Evolutionary conservation across 305 asterid genomes (phyloP).

Genomic region (Lippia alba): DNA sequence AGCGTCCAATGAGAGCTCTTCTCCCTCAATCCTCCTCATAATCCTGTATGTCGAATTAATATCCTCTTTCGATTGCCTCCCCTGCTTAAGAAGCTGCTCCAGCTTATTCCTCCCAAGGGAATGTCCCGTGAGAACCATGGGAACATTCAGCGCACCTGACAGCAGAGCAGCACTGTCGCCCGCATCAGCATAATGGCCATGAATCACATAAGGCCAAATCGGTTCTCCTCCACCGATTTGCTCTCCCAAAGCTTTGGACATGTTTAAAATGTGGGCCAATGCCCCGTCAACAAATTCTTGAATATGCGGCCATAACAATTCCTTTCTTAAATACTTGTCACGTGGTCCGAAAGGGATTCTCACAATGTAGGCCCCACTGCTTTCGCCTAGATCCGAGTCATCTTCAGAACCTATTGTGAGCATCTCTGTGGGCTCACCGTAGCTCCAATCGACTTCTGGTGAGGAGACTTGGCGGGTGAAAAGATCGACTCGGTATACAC

Average conservation of each 20-base stretch:
- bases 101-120: constrained; percentile 86
- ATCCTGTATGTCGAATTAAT: constrained; percentile 79
- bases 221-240: constrained; percentile 77
- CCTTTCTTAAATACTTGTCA: constrained; percentile 71
- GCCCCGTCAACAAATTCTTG: constrained; percentile 92
- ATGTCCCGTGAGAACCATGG: constrained; percentile 89
- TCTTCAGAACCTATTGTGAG: constrained; percentile 61
- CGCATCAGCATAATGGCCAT: constrained; percentile 90
- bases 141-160: constrained; percentile 83
- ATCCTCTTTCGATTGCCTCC: constrained; percentile 80
- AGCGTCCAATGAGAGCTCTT: constrained; percentile 80
- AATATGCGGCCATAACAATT: constrained; percentile 79
- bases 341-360: constrained; percentile 86
- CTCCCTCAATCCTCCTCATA: constrained; percentile 87
- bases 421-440: constrained; percentile 94
- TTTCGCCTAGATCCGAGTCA: constrained; percentile 62
- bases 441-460: constrained; percentile 83
- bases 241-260: constrained; percentile 80
- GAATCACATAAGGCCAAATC: constrained; percentile 85
- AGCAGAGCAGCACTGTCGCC: constrained; percentile 90
- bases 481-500: constrained; percentile 80
- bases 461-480: constrained; percentile 83
- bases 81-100: constrained; percentile 83
- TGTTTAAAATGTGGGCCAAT: constrained; percentile 70
- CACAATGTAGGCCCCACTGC: constrained; percentile 79